Percentiles rank a stretch among this genome's conserved stretches.
These are phyloP conservation scores for Diaporthe longicolla DNA, from an alignment of 2,329 filamentous ascomycete genomes.

Conservation along the genomic window DNA sequence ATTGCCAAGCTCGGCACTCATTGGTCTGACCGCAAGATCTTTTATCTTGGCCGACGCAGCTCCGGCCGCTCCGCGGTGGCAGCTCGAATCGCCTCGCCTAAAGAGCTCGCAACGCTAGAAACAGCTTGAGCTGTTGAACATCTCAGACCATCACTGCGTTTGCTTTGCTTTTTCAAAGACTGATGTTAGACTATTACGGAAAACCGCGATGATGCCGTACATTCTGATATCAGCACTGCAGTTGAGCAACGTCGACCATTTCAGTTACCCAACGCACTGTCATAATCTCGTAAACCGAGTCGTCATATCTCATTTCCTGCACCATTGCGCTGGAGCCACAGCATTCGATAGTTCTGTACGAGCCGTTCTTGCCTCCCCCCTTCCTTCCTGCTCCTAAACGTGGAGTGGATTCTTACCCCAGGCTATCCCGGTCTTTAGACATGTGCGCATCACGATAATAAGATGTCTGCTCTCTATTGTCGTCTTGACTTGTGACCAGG, in stretches of 20 bases:
- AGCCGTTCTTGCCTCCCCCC: too few relatives aligned
- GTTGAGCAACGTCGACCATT: background rate
- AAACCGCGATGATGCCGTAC: background rate
- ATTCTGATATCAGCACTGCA: background rate
- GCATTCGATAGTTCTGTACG: too few relatives aligned
- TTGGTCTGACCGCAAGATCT: background rate
- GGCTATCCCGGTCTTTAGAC: too few relatives aligned
- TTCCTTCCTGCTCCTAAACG: too few relatives aligned
- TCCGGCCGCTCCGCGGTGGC: background rate
- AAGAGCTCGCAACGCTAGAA: too few relatives aligned
- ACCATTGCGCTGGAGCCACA: background rate
- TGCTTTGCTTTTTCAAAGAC: background rate
- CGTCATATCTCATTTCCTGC: background rate
- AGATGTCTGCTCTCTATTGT: too few relatives aligned
- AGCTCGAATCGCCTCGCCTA: background rate
- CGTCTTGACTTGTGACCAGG: too few relatives aligned
- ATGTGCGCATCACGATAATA: too few relatives aligned
- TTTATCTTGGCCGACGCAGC: slow-evolving; percentile 9
- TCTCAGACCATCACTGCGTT: background rate
- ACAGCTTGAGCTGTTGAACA: background rate
- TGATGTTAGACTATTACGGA: background rate
- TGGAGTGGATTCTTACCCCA: too few relatives aligned
- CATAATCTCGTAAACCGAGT: background rate
- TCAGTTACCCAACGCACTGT: background rate
- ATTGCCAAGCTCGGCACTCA: background rate